Base-by-base conservation (phyloP, 2,329 filamentous ascomycete species). In the Hymenoscyphus linearis region DNA sequence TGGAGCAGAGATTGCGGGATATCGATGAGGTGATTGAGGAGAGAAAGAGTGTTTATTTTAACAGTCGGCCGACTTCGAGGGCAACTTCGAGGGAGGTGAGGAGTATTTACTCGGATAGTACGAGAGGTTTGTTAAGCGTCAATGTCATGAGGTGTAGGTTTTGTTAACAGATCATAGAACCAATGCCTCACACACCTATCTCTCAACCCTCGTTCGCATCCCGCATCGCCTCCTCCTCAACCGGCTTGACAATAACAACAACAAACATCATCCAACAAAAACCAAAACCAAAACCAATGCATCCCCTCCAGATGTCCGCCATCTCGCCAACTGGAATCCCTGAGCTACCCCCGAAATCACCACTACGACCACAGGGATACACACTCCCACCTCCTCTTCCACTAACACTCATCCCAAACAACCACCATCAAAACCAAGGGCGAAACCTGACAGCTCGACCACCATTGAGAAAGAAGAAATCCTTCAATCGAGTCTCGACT, bases 381-480 rank as follows among this genome's bases (percentile, higher is more conserved):
- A 54, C 57, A 27, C 62, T 66, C 50, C 62, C 63, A 18, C 64
- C 67, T 31, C 76, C 81, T 1, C 80, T 82, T 2, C 84, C 83
- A 1, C 84, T 84, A 2, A 74, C 85, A 4, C 83, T 84, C 0
- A 77, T 86, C 26, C 79, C 84, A 16, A 35, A 40, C 35, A 31
- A 31, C 27, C 27, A 31, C 4, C 27, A 31, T 7, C 27, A 31
- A 31, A 7, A 31, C 2, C 27, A 31, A 31, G 9, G 9, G 2
- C 58, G 26, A 52, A 37, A 37, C 44, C 26, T 35, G 22, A 76
- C 85, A 60, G 36, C 63, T 14, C 62, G 58, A n/a, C 84, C 83
- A 7, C 82, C 83, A 1, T 70, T 87, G 64, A 77, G 85, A 62
- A 87, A 87, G 76, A 87, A 86, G 77, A 87, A 87, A 69, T 86